Base-by-base conservation (phyloP, 2,329 filamentous ascomycete species). In the Grosmannia clavigera region DNA sequence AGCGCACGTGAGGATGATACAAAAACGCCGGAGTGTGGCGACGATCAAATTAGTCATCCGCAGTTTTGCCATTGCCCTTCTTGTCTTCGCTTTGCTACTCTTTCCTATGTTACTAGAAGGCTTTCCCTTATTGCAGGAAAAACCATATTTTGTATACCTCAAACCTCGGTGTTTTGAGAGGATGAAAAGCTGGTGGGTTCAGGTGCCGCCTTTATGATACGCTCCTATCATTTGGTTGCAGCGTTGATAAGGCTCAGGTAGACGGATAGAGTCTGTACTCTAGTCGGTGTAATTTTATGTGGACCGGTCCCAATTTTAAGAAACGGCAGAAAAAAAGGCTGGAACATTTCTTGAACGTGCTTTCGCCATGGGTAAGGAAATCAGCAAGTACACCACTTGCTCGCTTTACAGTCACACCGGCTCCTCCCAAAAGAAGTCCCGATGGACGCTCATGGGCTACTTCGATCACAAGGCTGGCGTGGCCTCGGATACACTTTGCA, bases 401-500 rank as follows among this genome's bases (percentile, higher is more conserved):
- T n/a, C 19, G 16, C 19, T n/a, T 22, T 29, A 29, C 27, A 29
- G 7, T 5, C 25, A 22, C 25, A n/a, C 50, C 12, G 7, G 7
- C 29, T 6, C 14, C 12, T 16, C 33, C 33, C 33, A 25, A 35
- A 35, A 35, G 50, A 3, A 16, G 50, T 16, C 27, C 27, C 50
- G 19, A 96, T 97, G 92, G 82, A 97, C 73, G 88, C 92, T 60
- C 81, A 88, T 71, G 87, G 87, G 67, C 86, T 94, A 67, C 84
- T 97, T 66, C 85, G 85, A 66, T 82, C 84, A 66, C 91, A 95
- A 72, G 92, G 92, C 71, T 97, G 92, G 92, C 84, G 87, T 61
- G 92, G 92, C 65, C 82, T 85, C 46, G 92, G 92, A 64, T 90
- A 95, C 73, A 90, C 91, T 1, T 85, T 97, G 31, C 91, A 96